Conservation (phyloP, 164 flowering plant genomes). For the Piper betle region DNA sequence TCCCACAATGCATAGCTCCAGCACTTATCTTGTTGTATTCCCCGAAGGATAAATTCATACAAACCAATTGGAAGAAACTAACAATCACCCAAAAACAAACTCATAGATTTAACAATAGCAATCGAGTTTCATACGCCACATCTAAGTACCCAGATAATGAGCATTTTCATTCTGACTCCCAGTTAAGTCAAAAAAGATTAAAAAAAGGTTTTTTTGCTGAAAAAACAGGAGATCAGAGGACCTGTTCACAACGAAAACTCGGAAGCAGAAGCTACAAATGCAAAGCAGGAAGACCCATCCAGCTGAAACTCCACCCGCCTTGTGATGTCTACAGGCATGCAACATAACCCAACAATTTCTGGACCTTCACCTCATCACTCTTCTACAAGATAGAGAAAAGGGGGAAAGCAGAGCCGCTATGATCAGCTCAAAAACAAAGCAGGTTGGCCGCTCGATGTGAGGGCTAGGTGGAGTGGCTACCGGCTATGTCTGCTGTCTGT, state of each 20-base stretch:
- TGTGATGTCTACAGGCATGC: conserved; percentile 23
- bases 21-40: no score
- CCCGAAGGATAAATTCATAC: neutral
- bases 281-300: conserved; percentile 63
- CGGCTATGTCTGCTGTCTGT: no score
- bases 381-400: neutral
- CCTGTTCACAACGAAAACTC: conserved; percentile 67
- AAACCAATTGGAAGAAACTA: conserved; percentile 3
- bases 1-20: no score
- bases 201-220: neutral
- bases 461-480: no score
- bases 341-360: neutral
- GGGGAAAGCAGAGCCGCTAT: no score
- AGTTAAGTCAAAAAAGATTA: neutral
- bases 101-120: no score
- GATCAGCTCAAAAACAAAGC: no score
- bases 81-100: neutral
- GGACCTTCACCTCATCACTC: conserved; percentile 3
- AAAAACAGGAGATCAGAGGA: conserved; percentile 10
- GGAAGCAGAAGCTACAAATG: conserved; percentile 67
- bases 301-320: conserved; percentile 36
- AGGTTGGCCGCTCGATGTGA: no score
- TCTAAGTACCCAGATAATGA: neutral
- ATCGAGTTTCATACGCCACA: neutral
- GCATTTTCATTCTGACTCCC: neutral